Conservation (phyloP, 2,329 filamentous ascomycete genomes). For the Cadophora sp. region DNA sequence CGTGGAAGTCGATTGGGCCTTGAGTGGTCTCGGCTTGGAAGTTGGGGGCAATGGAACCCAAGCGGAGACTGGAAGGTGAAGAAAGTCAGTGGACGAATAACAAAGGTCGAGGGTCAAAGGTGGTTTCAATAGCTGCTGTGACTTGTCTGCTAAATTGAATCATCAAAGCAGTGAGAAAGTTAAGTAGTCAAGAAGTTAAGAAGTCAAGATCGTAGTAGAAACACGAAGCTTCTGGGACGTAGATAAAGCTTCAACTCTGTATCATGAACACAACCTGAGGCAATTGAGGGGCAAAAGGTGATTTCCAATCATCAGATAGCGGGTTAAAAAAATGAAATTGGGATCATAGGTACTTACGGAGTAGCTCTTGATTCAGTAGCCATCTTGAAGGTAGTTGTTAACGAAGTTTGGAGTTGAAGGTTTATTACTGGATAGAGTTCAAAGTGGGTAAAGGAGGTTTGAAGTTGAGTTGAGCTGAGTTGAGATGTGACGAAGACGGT, state of each 20-base stretch:
- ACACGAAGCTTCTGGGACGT: not conserved
- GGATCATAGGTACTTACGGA: conserved; percentile 30
- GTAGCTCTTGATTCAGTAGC: conserved; percentile 31
- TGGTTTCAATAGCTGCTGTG: not conserved
- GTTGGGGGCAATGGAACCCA: conserved; percentile 76
- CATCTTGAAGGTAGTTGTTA: conserved; percentile 20
- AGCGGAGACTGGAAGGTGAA: conserved; percentile 58
- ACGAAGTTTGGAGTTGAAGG: not conserved
- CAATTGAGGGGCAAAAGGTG: conserved; percentile 12
- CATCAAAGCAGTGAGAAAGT: not conserved
- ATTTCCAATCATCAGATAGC: conserved; percentile 11
- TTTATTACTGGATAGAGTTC: not conserved
- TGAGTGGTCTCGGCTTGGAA: conserved; percentile 83
- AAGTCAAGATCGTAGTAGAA: not conserved
- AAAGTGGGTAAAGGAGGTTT: not conserved
- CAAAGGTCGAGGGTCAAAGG: not conserved
- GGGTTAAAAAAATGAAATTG: not conserved
- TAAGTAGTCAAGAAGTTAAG: no score
- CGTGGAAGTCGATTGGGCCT: conserved; percentile 81
- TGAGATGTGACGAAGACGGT: not conserved
- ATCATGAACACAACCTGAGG: not conserved
- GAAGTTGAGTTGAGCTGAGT: not conserved
- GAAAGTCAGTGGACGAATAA: not conserved
- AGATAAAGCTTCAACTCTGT: not conserved
- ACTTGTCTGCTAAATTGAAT: not conserved